Conservation (phyloP, 1,284 basidiomycete species). For the Stygiomarasmius scandens region DNA sequence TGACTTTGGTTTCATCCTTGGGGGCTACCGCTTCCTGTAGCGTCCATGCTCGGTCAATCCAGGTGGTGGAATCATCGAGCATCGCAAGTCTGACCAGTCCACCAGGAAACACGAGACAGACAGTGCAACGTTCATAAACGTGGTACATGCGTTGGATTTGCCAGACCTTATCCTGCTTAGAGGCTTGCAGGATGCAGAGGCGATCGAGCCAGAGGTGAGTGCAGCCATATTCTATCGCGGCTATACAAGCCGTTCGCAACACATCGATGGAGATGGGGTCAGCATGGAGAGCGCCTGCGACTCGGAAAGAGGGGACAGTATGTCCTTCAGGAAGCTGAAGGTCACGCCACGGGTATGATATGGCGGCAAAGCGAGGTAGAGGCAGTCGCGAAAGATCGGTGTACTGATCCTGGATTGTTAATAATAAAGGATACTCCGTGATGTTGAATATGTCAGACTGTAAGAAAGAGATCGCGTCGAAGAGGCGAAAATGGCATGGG, state of each 20-base stretch:
- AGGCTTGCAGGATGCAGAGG: neutral
- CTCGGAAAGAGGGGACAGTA: neutral
- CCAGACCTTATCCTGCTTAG: neutral
- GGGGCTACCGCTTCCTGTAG: too few species aligned
- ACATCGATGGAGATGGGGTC: conserved; percentile 1
- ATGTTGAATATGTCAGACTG: neutral
- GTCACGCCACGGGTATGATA: neutral
- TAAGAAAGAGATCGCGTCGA: neutral
- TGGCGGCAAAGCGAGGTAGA: neutral
- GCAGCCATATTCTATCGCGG: neutral
- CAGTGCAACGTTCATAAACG: neutral
- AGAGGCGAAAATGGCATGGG: neutral
- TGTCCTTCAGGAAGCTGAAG: neutral
- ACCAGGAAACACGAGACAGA: conserved; percentile 1
- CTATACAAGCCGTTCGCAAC: neutral
- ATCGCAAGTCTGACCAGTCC: neutral
- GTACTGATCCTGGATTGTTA: neutral
- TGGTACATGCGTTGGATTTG: neutral
- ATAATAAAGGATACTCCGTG: neutral
- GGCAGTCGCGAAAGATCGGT: neutral
- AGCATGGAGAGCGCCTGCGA: neutral
- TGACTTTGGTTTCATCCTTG: neutral
- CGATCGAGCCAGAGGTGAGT: neutral
- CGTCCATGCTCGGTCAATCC: too few species aligned
- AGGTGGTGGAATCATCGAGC: too few species aligned